Evolutionary conservation across 257 asterid genomes (phyloP).

Genomic region (Lithospermum erythrorhizon): DNA sequence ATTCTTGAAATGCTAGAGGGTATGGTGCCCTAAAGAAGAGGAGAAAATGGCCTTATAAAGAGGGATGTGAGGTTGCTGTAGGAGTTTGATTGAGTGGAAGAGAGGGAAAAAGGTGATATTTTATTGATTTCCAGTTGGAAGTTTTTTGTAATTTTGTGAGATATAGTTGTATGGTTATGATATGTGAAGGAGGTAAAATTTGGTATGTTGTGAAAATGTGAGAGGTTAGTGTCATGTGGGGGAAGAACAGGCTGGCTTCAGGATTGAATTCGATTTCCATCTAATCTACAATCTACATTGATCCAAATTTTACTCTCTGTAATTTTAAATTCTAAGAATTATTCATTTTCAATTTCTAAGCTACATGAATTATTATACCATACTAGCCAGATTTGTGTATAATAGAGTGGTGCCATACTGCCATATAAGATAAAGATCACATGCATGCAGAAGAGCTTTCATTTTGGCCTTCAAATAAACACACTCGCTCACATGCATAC

Average conservation of each 20-base stretch:
- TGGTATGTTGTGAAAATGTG: background rate
- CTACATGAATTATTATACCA: no score
- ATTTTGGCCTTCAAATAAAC: no score
- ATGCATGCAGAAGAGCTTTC: no score
- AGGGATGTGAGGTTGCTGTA: conserved; percentile 40
- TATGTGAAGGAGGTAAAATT: background rate
- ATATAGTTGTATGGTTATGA: background rate
- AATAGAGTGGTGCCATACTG: no score
- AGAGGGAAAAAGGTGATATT: conserved; percentile 7
- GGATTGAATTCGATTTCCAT: background rate
- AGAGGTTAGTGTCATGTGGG: background rate
- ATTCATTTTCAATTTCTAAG: no score
- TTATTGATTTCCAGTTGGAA: conserved; percentile 13
- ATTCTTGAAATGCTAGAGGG: conserved; percentile 5
- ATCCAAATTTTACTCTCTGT: background rate
- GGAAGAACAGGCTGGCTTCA: background rate
- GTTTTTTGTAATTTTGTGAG: conserved; percentile 23
- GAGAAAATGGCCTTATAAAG: conserved; percentile 27
- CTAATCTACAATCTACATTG: background rate
- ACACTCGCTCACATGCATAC: no score
- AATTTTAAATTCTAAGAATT: no score
- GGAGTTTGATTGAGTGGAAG: conserved; percentile 34
- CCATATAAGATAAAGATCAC: no score
- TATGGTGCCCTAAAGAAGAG: conserved; percentile 17
- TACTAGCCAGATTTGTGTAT: no score